Evolutionary conservation across 2,329 filamentous ascomycete species (phyloP).

Genomic region (Neopestalotiopsis clavispora): DNA sequence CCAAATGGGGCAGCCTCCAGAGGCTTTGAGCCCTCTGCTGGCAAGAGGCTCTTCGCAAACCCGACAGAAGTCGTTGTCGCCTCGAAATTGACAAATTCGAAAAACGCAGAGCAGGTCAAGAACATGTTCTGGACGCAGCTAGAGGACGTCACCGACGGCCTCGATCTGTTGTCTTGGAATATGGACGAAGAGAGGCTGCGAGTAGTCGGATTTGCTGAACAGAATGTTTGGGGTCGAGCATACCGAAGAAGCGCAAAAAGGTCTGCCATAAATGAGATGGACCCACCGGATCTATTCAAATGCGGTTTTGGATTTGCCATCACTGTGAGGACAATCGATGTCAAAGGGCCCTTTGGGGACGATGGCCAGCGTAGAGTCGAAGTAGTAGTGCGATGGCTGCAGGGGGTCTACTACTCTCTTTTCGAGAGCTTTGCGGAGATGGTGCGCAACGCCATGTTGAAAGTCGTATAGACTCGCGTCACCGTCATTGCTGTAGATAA

Average conservation of each 20-base stretch:
- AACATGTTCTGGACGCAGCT: slow-evolving; percentile 42
- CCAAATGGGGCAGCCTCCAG: slow-evolving; percentile 55
- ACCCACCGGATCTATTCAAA: slow-evolving; percentile 30
- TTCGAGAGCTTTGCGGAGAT: slow-evolving; percentile 92
- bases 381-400: slow-evolving; percentile 71
- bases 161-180: slow-evolving; percentile 67
- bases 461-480: background rate
- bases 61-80: slow-evolving; percentile 45
- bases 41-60: slow-evolving; percentile 50
- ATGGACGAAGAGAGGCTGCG: slow-evolving; percentile 60
- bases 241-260: slow-evolving; percentile 64
- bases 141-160: slow-evolving; percentile 51
- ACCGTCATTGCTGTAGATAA: background rate
- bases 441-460: slow-evolving; percentile 42
- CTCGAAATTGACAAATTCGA: slow-evolving; percentile 37
- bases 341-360: slow-evolving; percentile 23
- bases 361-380: slow-evolving; percentile 40
- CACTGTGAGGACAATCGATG: slow-evolving; percentile 44
- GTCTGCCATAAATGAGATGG: slow-evolving; percentile 27
- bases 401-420: slow-evolving; percentile 72
- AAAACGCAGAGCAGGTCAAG: slow-evolving; percentile 19
- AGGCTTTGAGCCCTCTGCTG: slow-evolving; percentile 43
- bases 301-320: slow-evolving; percentile 65
- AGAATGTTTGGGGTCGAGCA: slow-evolving; percentile 79
- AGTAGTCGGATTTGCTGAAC: slow-evolving; percentile 67